Evolutionary conservation across 345 rosid genomes (phyloP).

Genomic region (Lepidium didymum): DNA sequence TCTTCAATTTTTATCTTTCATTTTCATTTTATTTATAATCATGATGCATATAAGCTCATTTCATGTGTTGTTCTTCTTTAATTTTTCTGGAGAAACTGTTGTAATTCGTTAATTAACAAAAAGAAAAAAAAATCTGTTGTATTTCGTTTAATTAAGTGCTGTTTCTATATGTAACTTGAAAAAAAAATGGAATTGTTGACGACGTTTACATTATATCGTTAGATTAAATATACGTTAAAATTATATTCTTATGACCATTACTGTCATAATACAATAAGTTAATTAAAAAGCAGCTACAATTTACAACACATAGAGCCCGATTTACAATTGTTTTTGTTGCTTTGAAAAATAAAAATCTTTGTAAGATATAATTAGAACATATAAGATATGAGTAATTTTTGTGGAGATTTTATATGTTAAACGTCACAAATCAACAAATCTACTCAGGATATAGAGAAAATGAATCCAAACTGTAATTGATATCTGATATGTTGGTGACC

Average conservation of each 20-base stretch:
- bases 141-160: slow-evolving; percentile 4
- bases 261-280: too few species aligned
- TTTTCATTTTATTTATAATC: slow-evolving; percentile 1
- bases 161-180: background rate
- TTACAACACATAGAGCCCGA: too few species aligned
- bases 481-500: too few species aligned
- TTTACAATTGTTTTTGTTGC: too few species aligned
- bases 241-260: background rate
- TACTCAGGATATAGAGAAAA: too few species aligned
- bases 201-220: background rate
- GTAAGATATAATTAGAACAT: too few species aligned
- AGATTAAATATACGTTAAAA: background rate
- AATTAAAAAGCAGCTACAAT: too few species aligned
- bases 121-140: background rate
- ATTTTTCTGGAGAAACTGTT: slow-evolving; percentile 5
- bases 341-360: too few species aligned
- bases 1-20: background rate
- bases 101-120: background rate
- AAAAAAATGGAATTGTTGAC: background rate
- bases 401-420: too few species aligned
- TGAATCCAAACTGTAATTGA: too few species aligned
- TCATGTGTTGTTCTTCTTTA: slow-evolving; percentile 16
- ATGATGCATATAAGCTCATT: slow-evolving; percentile 17
- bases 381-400: too few species aligned
- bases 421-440: too few species aligned